Base-by-base conservation (phyloP, 768 basidiomycete genomes). In the Tulasnella sp. region DNA sequence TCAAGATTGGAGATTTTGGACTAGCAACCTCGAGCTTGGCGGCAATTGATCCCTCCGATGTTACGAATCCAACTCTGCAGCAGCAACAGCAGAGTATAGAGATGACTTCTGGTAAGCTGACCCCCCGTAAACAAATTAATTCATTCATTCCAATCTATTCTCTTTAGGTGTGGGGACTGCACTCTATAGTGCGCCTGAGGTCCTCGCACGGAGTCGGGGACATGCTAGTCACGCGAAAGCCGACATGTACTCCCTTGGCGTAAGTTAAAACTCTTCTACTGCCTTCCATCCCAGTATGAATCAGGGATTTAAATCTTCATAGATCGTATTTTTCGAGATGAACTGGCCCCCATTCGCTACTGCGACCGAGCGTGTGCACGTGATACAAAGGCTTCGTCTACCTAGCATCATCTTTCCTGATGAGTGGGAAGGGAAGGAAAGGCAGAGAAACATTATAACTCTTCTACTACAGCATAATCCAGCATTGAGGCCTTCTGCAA, bases 241-340 rank as follows among this genome's bases (percentile, higher is more conserved):
- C 0, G 92, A 96, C 59, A 81, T 96, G 75, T 96, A 92, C 62
- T 90, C 88, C 63, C 74, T 93, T 8, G 92, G 91, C 20, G 88
- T 89, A 61, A 45, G 79, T 70, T 7, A 29, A 16, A 47, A 29
- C 24, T 24, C 7, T 25, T 24, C 9, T 19, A 19, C 44, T 28
- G 6, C 29, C n/a, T 32, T 24, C 12, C 5, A 27, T n/a, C 34
- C 9, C 6, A 24, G 10, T 13, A 10, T 15, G 48, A 3, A 1
- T 1, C 22, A 29, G 20, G 16, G 29, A 16, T 8, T 31, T 20
- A 16, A 39, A 33, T 37, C 31, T 8, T 16, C n/a, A 24, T 55
- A 91, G 87, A 80, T 96, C 57, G 91, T 95, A 12, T 95, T 95
- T 66, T 95, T 96, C 60, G 92, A 96, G 68, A 93, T 95, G 90